Base-by-base conservation (phyloP, 2,329 filamentous ascomycete genomes). In the Xylaria sp. region DNA sequence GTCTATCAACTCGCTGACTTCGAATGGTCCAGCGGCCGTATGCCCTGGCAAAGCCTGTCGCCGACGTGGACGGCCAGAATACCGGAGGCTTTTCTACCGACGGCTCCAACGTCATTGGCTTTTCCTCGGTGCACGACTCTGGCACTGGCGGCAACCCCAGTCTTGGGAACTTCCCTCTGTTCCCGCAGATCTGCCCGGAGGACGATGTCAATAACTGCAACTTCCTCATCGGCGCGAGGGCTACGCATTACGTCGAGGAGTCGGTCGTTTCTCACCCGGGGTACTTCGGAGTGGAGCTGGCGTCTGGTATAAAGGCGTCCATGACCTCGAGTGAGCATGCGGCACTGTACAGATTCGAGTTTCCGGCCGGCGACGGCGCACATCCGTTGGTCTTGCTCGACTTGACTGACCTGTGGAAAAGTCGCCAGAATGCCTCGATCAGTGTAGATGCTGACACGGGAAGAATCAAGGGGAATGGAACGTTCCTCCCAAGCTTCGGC, bases 241-340 rank as follows among this genome's bases (percentile, higher is more conserved):
- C 72, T 18, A 66, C 74, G 60, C 42, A 65, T 60, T 54, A 71
- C 59, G 68, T 76, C 4, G 69, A 73, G 8, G 73, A 75, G 9
- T 79, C 74, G 2, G 74, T 79, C 1, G 69, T 74, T 11, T 80
- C 82, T 0, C 63, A 67, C 7, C 81, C 82, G 0, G 83, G 83
- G 2, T 82, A 84, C 55, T 88, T 88, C 63, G 73, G 76, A 11
- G 74, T 88, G n/a, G 76, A 75, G 1, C 67, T 88, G 39, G 73
- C 67, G 7, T 81, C 78, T 7, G 77, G 78, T 0, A 74, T 88
- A 34, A 74, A 74, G 22, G 78, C 81, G 0, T 80, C 86, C 54
- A 85, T 85, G 78, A 85, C 85, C 0, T 78, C 80, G 2, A 79
- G 83, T 1, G 82, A 86, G 40, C 82, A 80, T 52, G 83, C 84